Percentiles rank a stretch among this genome's conserved stretches.
phyloP scores from a whole-genome alignment of 202 grass and related monocot genomes.

The Brachypodium distachyon region DNA sequence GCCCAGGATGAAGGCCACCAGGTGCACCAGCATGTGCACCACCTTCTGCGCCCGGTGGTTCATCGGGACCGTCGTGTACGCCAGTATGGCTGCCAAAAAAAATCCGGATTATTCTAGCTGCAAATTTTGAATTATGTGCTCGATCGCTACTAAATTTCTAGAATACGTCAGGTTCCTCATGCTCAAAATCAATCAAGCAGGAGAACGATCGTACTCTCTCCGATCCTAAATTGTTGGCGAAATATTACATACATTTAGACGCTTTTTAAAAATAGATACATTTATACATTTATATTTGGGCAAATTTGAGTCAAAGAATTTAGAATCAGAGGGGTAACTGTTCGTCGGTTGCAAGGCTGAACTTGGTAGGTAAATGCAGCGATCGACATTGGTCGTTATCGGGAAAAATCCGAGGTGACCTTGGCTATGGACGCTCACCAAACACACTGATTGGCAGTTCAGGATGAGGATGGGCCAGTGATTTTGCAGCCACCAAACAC shows the following conservation, averaged over 20 bases:
- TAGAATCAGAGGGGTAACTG: no score
- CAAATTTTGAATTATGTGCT: no score
- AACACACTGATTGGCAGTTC: constrained; percentile 16
- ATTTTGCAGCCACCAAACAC: constrained; percentile 31
- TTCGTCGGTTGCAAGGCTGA: background rate
- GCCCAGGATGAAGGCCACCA: constrained; percentile 61
- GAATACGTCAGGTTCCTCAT: background rate
- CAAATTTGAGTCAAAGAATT: no score
- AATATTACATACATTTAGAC: no score
- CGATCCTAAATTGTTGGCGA: no score
- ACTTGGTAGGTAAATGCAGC: constrained; percentile 42
- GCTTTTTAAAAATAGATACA: no score
- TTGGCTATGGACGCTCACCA: constrained; percentile 13
- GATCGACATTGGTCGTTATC: constrained; percentile 4
- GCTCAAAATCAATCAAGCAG: no score
- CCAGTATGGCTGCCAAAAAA: constrained; percentile 88
- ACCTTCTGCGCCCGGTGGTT: constrained; percentile 41
- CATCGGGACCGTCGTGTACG: constrained; percentile 50
- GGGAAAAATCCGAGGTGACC: background rate
- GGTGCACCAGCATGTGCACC: constrained; percentile 74
- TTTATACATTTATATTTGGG: no score
- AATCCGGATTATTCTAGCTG: no score
- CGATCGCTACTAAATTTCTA: background rate
- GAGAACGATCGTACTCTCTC: no score
- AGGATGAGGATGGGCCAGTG: background rate